phyloP scores from a whole-genome alignment of 2,329 filamentous ascomycete species.

The Calonectria pteridis region DNA sequence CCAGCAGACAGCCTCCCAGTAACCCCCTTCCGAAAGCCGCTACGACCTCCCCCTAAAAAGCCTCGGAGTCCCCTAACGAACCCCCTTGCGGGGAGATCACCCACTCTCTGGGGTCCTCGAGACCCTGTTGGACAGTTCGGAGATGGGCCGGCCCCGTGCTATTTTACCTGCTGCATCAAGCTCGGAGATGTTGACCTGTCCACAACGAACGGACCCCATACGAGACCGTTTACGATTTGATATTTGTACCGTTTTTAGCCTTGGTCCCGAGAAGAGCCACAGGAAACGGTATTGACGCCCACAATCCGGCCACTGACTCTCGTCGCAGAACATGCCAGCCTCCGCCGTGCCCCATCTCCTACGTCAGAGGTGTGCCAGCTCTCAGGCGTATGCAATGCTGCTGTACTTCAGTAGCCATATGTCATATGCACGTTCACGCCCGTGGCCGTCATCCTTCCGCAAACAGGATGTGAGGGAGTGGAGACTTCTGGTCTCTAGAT shows the following conservation, averaged over 20 bases:
- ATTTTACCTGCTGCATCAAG: constrained; percentile 13
- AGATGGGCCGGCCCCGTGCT: constrained; percentile 32
- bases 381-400: constrained; percentile 5
- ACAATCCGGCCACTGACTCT: neutral
- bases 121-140: constrained; percentile 21
- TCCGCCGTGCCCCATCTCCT: neutral
- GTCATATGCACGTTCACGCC: constrained; percentile 10
- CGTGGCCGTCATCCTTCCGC: constrained; percentile 6
- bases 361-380: constrained; percentile 21
- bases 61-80: neutral
- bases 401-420: constrained; percentile 12
- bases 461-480: constrained; percentile 15
- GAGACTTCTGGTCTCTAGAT: neutral
- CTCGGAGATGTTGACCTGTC: constrained; percentile 23
- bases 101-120: constrained; percentile 1
- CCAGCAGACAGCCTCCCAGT: constrained; percentile 8
- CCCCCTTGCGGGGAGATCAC: constrained; percentile 13
- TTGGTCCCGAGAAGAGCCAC: neutral
- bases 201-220: constrained; percentile 20
- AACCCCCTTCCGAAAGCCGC: neutral
- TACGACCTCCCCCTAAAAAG: neutral
- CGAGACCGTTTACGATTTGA: constrained; percentile 14
- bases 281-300: neutral
- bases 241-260: neutral
- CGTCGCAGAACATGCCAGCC: neutral